Evolutionary conservation across 495 filamentous ascomycete genomes (phyloP).

Genomic region (Parachaetomium inaequale): DNA sequence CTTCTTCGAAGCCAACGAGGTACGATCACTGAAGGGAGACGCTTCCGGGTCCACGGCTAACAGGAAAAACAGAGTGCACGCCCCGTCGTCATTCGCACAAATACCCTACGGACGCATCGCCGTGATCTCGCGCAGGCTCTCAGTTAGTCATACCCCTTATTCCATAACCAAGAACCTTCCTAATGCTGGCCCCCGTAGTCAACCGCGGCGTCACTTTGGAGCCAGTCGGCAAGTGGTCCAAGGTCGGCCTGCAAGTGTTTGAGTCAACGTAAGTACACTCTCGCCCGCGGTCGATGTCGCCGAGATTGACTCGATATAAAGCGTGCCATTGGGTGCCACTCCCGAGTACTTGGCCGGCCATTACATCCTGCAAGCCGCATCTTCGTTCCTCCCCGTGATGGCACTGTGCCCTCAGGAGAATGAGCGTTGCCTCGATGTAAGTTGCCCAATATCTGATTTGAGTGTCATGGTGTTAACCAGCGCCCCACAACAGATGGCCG

Average conservation of each 20-base stretch:
- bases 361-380: conserved; percentile 96
- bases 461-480: conserved; percentile 26
- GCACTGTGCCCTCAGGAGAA: conserved; percentile 90
- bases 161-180: not conserved
- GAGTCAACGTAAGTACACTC: conserved; percentile 56
- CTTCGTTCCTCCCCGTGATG: conserved; percentile 97
- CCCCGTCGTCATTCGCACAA: conserved; percentile 78
- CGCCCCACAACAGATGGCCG: conserved; percentile 66
- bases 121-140: conserved; percentile 88
- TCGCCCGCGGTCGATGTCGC: not conserved
- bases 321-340: conserved; percentile 91
- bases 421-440: conserved; percentile 67
- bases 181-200: conserved; percentile 38
- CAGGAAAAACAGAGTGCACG: conserved; percentile 50
- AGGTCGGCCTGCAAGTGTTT: conserved; percentile 94
- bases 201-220: conserved; percentile 95
- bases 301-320: not conserved
- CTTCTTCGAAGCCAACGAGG: conserved; percentile 98
- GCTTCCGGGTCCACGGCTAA: not conserved
- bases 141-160: conserved; percentile 35
- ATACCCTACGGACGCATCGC: conserved; percentile 89
- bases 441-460: not conserved
- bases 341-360: conserved; percentile 96
- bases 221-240: conserved; percentile 97
- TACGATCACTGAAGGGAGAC: not conserved